phyloP scores from a whole-genome alignment of 176 grass and related monocot species.

The Oryza punctata region DNA sequence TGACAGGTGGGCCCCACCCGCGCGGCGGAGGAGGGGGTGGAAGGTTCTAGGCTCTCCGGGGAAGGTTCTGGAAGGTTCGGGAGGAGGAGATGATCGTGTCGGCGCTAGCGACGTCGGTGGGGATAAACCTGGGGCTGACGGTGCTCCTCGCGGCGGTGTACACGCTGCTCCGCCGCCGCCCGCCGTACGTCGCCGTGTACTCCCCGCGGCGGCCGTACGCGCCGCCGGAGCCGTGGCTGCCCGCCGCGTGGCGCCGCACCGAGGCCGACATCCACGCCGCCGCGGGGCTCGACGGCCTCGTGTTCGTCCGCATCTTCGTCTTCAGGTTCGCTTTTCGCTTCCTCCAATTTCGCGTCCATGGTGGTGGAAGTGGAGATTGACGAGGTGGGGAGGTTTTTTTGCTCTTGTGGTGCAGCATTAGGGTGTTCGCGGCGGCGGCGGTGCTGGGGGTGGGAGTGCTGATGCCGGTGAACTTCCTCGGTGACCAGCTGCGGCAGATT shows the following conservation, averaged over 20 bases:
- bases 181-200: conserved; percentile 60
- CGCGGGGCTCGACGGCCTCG: conserved; percentile 80
- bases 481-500: conserved; percentile 66
- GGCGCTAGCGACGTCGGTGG: conserved; percentile 86
- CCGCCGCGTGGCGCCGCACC: conserved; percentile 57
- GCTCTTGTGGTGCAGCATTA: conserved; percentile 54
- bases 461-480: conserved; percentile 79
- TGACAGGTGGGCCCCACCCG: conserved; percentile 25
- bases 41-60: no score
- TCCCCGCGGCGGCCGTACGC: conserved; percentile 62
- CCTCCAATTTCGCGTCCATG: not conserved
- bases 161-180: conserved; percentile 70
- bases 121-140: conserved; percentile 77
- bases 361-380: no score
- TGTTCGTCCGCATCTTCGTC: conserved; percentile 84
- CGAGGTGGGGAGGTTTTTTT: not conserved
- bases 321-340: conserved; percentile 52
- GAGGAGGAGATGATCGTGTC: conserved; percentile 73
- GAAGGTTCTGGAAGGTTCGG: not conserved
- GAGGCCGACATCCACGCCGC: conserved; percentile 75
- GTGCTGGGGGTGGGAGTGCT: conserved; percentile 76
- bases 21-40: conserved; percentile 10
- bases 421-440: conserved; percentile 66
- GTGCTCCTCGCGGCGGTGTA: conserved; percentile 67
- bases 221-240: conserved; percentile 61